Base-by-base conservation (phyloP, 2,329 filamentous ascomycete species). In the Fusarium tricinctum region DNA sequence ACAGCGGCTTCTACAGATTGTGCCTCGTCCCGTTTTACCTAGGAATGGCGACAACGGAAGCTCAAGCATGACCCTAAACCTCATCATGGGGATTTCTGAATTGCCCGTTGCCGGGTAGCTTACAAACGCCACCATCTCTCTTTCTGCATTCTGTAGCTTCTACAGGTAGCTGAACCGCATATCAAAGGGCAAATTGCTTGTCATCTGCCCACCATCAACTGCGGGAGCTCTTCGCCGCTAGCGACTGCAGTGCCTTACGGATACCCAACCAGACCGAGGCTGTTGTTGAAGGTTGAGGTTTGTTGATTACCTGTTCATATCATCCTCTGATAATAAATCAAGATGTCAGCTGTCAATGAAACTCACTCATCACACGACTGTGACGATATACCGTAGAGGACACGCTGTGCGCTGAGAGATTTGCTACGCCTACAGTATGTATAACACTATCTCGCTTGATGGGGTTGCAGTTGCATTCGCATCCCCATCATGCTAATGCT, bases 41-140 rank as follows among this genome's bases (percentile, higher is more conserved):
- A 5, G 28, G 56, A 44, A 53, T 43, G 38, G 62, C 46, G 26
- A 20, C 47, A 20, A n/a, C 23, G 44, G 28, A 59, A 55, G 56
- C 45, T 40, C 30, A 46, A 57, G 44, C 32, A 68, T 64, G 54
- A 68, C 43, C 59, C 40, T 22, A 38, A 58, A 61, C 66, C 58
- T 53, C 66, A 64, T 63, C 58, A 67, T 72, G 66, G 42, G 57
- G 35, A 54, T 61, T 59, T 65, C 13, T 30, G 28, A 53, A 57
- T 66, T 64, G 40, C 38, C 56, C 48, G 49, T 66, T 69, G 39
- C 49, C 38, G 46, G 30, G 44, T 48, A 56, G 51, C 38, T 48
- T 44, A n/a, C 28, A 49, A 58, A 42, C n/a, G 30, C 58, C 53
- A 63, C 66, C 61, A 53, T 53, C 52, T 42, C 28, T 40, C 22